phyloP scores from a whole-genome alignment of 2,329 filamentous ascomycete genomes.

The Venturiaceae sp. region DNA sequence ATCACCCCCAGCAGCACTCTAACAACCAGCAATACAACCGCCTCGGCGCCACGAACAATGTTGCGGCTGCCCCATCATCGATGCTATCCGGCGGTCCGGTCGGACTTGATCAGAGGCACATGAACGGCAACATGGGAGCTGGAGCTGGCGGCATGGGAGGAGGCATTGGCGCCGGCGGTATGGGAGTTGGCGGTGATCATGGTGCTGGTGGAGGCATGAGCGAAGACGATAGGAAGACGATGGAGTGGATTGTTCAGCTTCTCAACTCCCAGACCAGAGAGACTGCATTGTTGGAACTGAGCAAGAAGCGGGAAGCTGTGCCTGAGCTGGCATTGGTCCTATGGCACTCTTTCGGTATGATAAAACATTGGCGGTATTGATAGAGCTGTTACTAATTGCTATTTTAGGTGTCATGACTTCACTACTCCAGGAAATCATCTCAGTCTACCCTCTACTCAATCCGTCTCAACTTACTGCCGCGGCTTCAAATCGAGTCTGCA shows the following conservation, averaged over 20 bases:
- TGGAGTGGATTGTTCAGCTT: slow-evolving; percentile 85
- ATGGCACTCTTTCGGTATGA: slow-evolving; percentile 95
- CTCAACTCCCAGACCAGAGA: slow-evolving; percentile 82
- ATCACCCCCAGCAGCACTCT: slow-evolving; percentile 27
- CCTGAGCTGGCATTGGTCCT: slow-evolving; percentile 91
- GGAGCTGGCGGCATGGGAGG: background rate
- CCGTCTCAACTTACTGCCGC: slow-evolving; percentile 94
- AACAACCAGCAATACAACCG: slow-evolving; percentile 6
- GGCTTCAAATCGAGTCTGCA: slow-evolving; percentile 96
- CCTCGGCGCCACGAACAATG: background rate
- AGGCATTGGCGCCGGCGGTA: slow-evolving; percentile 11
- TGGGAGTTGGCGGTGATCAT: slow-evolving; percentile 3
- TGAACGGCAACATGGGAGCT: slow-evolving; percentile 1
- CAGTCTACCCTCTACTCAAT: slow-evolving; percentile 92
- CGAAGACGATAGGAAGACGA: slow-evolving; percentile 87
- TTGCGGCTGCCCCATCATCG: background rate
- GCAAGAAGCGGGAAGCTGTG: slow-evolving; percentile 97
- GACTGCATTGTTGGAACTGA: slow-evolving; percentile 84
- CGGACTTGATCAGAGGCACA: background rate
- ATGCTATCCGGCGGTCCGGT: background rate
- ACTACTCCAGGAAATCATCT: slow-evolving; percentile 95
- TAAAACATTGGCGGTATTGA: background rate
- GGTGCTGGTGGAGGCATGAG: slow-evolving; percentile 38
- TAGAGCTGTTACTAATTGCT: slow-evolving; percentile 15
- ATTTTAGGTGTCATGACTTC: slow-evolving; percentile 89